A percentile compares a stretch with the other conserved stretches of the same genome.
Conservation (phyloP, 306 rosid species). For the Cucurbita ficifolia region DNA sequence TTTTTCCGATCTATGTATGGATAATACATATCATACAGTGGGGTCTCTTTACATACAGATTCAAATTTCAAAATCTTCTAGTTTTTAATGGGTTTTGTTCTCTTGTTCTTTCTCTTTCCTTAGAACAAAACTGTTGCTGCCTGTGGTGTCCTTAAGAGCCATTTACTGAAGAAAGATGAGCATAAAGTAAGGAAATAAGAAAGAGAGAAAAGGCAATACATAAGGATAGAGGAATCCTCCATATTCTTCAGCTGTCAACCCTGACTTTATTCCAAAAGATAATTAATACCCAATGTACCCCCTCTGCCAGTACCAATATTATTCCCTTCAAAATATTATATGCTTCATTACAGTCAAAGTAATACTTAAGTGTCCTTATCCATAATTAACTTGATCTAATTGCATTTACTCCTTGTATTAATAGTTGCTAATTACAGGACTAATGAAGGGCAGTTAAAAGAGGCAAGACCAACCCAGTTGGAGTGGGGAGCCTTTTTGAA, state of each 20-base stretch:
- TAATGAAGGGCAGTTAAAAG: neutral
- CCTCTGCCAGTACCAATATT: neutral
- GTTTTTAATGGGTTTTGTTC: neutral
- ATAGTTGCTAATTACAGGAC: neutral
- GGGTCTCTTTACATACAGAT: neutral
- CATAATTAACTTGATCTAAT: neutral
- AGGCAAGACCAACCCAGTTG: neutral
- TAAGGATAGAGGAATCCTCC: neutral
- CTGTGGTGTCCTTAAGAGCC: neutral
- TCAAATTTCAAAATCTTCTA: neutral
- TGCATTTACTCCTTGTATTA: neutral
- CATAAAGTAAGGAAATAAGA: neutral
- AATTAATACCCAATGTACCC: slow-evolving; percentile 1
- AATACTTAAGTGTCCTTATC: neutral
- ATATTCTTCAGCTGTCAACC: slow-evolving; percentile 1
- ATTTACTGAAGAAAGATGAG: neutral
- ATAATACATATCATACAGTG: neutral
- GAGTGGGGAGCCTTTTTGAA: neutral
- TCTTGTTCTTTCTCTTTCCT: neutral
- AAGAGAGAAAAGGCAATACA: neutral
- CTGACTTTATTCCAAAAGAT: slow-evolving; percentile 15
- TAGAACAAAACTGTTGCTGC: neutral
- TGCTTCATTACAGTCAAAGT: neutral
- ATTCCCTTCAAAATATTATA: neutral
- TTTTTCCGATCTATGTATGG: neutral